These are phyloP conservation scores for Acer campestre DNA, from an alignment of 345 rosid genomes.

Conservation along the genomic window DNA sequence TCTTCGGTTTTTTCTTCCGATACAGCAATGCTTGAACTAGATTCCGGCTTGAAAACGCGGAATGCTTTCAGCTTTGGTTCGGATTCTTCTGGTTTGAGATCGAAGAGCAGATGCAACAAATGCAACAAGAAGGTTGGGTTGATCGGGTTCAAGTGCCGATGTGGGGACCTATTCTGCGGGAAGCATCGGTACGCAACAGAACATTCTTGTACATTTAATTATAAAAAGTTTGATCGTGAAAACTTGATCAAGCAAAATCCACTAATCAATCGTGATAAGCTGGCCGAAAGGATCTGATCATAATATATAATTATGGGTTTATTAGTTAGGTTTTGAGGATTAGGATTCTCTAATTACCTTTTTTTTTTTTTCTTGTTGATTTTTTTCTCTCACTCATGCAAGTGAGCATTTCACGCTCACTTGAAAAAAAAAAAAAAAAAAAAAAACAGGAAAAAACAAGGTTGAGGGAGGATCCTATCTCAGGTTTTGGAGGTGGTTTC, in stretches of 20 bases:
- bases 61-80: neutral
- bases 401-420: too few species aligned
- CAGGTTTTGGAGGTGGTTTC: neutral
- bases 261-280: slow-evolving; percentile 14
- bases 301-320: too few species aligned
- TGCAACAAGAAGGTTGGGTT: slow-evolving; percentile 30
- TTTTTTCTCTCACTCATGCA: too few species aligned
- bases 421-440: too few species aligned
- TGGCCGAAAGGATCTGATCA: slow-evolving; percentile 7
- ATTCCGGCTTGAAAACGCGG: neutral
- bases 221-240: slow-evolving; percentile 18
- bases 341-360: too few species aligned
- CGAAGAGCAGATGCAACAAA: slow-evolving; percentile 6
- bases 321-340: neutral
- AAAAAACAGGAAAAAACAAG: too few species aligned
- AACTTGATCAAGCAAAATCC: slow-evolving; percentile 16
- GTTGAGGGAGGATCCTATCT: too few species aligned
- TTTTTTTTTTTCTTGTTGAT: too few species aligned
- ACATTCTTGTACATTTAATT: slow-evolving; percentile 29
- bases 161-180: slow-evolving; percentile 38
- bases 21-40: neutral
- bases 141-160: slow-evolving; percentile 24
- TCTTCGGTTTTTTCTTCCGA: neutral
- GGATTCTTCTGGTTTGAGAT: neutral
- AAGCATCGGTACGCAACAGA: slow-evolving; percentile 35